phyloP scores from a whole-genome alignment of 345 rosid species.

The Toxicodendron radicans region DNA sequence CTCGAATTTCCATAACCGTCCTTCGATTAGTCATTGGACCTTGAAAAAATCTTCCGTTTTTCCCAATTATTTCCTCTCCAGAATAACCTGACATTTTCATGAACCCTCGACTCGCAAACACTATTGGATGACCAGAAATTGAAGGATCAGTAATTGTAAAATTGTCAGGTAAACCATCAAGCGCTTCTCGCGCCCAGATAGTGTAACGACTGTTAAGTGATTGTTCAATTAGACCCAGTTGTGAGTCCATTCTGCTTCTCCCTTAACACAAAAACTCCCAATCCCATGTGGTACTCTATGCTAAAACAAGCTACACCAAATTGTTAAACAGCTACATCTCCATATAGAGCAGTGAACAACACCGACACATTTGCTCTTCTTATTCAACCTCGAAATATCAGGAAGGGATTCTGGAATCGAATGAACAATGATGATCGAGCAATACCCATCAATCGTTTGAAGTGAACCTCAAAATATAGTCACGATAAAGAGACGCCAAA shows the following conservation, averaged over 20 bases:
- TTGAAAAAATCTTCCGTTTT: slow-evolving; percentile 77
- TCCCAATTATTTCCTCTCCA: slow-evolving; percentile 66
- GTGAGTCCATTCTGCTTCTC: slow-evolving; percentile 54
- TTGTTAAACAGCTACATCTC: not conserved
- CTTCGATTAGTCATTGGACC: slow-evolving; percentile 74
- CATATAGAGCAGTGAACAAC: not conserved
- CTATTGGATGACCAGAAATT: slow-evolving; percentile 84
- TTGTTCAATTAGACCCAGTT: slow-evolving; percentile 48
- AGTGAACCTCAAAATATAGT: not conserved
- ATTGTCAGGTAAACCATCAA: slow-evolving; percentile 68
- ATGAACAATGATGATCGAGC: slow-evolving; percentile 26
- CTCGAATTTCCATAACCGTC: slow-evolving; percentile 77
- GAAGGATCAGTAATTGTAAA: slow-evolving; percentile 92
- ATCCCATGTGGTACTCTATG: slow-evolving; percentile 61
- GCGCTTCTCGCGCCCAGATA: slow-evolving; percentile 53
- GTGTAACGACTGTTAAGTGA: slow-evolving; percentile 57
- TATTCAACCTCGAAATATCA: slow-evolving; percentile 26
- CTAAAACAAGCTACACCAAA: not conserved
- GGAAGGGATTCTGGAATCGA: not conserved
- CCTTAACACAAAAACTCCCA: slow-evolving; percentile 31
- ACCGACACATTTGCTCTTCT: not conserved
- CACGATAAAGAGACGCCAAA: not conserved
- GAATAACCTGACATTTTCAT: slow-evolving; percentile 75
- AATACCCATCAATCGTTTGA: slow-evolving; percentile 25
- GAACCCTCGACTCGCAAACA: slow-evolving; percentile 79